A percentile compares a stretch with the other conserved stretches of the same genome.
phyloP scores from a whole-genome alignment of 441 rosid genomes.

The Aquilaria agallochum region DNA sequence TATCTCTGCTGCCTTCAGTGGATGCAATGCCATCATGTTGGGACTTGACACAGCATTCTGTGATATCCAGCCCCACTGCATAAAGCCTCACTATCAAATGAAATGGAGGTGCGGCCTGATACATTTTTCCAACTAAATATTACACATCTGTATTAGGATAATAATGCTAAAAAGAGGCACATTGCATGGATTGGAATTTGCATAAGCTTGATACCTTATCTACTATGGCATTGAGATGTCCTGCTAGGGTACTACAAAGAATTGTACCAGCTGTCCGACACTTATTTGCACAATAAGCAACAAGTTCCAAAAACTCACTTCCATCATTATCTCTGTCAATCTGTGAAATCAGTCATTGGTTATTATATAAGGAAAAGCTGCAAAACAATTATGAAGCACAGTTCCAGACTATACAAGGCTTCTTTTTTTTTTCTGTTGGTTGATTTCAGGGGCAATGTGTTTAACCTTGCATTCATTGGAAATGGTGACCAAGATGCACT shows the following conservation, averaged over 20 bases:
- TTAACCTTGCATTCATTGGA: constrained; percentile 67
- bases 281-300: constrained; percentile 69
- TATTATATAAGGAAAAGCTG: constrained; percentile 4
- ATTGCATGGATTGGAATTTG: not conserved
- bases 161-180: no score
- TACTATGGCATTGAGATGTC: constrained; percentile 41
- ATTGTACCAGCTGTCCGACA: constrained; percentile 38
- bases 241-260: constrained; percentile 46
- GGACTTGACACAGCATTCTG: constrained; percentile 28
- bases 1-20: constrained; percentile 32
- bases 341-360: constrained; percentile 30
- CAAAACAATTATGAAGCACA: not conserved
- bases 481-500: constrained; percentile 35
- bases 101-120: constrained; percentile 54
- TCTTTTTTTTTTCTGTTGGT: not conserved
- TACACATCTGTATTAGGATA: not conserved
- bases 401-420: not conserved
- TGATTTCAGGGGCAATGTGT: constrained; percentile 2
- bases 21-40: constrained; percentile 27
- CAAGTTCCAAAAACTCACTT: constrained; percentile 56
- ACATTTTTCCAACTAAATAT: constrained; percentile 23
- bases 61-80: constrained; percentile 53
- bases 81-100: constrained; percentile 66
- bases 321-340: constrained; percentile 35
- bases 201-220: constrained; percentile 45